These are phyloP conservation scores for Picochlorum sp. DNA, from an alignment of 139 green algal genomes.

Conservation along the genomic window DNA sequence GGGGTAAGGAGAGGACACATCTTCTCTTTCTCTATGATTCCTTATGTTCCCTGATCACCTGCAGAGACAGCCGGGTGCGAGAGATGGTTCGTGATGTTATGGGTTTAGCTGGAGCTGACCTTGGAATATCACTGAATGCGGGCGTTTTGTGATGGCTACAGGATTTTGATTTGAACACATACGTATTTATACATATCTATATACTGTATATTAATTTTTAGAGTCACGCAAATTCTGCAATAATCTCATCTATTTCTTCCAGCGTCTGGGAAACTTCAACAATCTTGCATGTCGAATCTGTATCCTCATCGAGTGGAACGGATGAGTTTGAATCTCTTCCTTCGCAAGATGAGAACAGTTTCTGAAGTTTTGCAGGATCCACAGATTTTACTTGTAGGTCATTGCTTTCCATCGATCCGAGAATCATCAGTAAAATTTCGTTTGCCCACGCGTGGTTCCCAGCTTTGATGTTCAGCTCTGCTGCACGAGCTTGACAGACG, in stretches of 20 bases:
- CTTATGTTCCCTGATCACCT: slow-evolving; percentile 33
- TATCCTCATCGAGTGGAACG: neutral
- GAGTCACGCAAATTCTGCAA: neutral
- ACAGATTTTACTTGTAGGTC: neutral
- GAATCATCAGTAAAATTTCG: slow-evolving; percentile 24
- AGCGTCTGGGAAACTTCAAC: neutral
- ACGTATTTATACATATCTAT: slow-evolving; percentile 3
- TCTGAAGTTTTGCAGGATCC: neutral
- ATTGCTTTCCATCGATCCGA: slow-evolving; percentile 1
- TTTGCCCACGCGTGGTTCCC: slow-evolving; percentile 10
- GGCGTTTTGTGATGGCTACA: neutral
- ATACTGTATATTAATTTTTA: too few species aligned
- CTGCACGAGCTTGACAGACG: slow-evolving; percentile 8
- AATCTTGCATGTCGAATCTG: neutral
- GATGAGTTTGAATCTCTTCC: neutral
- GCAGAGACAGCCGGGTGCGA: slow-evolving; percentile 35
- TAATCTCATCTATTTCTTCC: slow-evolving; percentile 1
- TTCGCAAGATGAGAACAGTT: neutral
- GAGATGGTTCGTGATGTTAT: slow-evolving; percentile 35
- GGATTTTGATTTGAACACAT: neutral
- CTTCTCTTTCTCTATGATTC: slow-evolving; percentile 45
- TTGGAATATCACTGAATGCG: slow-evolving; percentile 24
- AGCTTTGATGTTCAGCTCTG: slow-evolving; percentile 23
- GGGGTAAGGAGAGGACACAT: slow-evolving; percentile 37
- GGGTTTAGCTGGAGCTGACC: slow-evolving; percentile 37